A percentile compares a stretch with the other conserved stretches of the same genome.
Evolutionary conservation across 306 rosid genomes (phyloP).

Genomic region (Casuarina glauca): DNA sequence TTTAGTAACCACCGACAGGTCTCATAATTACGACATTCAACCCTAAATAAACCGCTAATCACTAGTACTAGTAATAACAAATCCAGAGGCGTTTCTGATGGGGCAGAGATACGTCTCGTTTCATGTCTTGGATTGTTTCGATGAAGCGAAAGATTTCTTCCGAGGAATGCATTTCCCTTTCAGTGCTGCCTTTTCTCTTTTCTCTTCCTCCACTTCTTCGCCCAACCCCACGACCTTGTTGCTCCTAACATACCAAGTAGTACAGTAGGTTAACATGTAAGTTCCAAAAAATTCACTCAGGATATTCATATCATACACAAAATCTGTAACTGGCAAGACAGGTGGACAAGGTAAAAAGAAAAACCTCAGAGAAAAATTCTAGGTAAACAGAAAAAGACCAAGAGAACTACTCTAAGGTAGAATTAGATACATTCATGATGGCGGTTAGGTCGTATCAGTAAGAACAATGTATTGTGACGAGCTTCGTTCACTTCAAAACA

Average conservation of each 20-base stretch:
- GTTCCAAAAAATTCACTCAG: too few species aligned
- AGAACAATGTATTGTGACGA: too few species aligned
- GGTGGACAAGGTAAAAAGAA: neutral
- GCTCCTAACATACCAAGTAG: conserved; percentile 33
- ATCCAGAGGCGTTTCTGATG: neutral
- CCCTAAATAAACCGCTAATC: neutral
- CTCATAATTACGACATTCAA: neutral
- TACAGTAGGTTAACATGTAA: neutral
- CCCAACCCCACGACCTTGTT: conserved; percentile 43
- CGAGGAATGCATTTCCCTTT: conserved; percentile 68
- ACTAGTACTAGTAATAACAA: neutral
- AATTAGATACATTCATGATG: too few species aligned
- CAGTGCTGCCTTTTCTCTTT: conserved; percentile 23
- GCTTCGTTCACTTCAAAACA: too few species aligned
- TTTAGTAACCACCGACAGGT: neutral
- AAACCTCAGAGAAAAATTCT: neutral
- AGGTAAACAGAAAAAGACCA: too few species aligned
- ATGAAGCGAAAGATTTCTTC: conserved; percentile 36
- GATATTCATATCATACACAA: neutral
- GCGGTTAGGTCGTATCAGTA: too few species aligned
- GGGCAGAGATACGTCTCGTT: neutral
- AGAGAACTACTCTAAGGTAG: neutral
- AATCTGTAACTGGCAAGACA: neutral
- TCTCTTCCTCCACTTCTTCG: conserved; percentile 35
- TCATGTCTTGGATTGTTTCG: conserved; percentile 54